Percentiles rank a stretch among this genome's conserved stretches.
phyloP scores from a whole-genome alignment of 176 grass and related monocot genomes.

The Oryza officinalis region DNA sequence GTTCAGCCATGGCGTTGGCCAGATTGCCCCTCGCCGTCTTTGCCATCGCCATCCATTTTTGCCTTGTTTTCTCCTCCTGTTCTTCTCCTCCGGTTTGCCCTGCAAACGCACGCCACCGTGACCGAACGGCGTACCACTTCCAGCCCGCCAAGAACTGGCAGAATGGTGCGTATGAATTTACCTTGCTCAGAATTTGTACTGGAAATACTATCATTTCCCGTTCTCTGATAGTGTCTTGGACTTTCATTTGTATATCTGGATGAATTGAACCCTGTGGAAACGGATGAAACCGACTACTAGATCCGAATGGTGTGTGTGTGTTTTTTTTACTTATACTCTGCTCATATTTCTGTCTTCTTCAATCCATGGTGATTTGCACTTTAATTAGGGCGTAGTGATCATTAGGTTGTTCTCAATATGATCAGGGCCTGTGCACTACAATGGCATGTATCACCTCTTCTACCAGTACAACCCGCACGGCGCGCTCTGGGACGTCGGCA shows the following conservation, averaged over 20 bases:
- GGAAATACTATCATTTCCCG: not conserved
- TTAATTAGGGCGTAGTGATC: not conserved
- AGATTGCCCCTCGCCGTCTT: not conserved
- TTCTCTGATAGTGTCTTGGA: not conserved
- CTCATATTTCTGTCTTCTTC: not conserved
- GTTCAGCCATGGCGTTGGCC: not conserved
- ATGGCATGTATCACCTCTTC: conserved; percentile 69
- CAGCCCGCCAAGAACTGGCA: conserved; percentile 73
- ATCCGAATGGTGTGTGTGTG: conserved; percentile 69
- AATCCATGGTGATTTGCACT: not conserved
- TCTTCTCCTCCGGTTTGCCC: not conserved
- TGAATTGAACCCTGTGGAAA: not conserved
- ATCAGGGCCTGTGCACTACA: conserved; percentile 70
- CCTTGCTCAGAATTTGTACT: not conserved
- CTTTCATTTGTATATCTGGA: not conserved
- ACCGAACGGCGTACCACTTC: conserved; percentile 70
- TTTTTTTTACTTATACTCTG: not conserved
- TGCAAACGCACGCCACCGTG: not conserved
- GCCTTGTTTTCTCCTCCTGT: not conserved
- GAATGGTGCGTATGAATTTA: conserved; percentile 41
- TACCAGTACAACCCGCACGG: conserved; percentile 74
- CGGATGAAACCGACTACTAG: conserved; percentile 35
- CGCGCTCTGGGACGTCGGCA: conserved; percentile 43
- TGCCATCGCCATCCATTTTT: not conserved
- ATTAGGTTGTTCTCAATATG: not conserved